A percentile compares a stretch with the other conserved stretches of the same genome.
These are phyloP conservation scores for Cyclotella cryptica DNA, from an alignment of 108 stramenopile genomes.

Conservation along the genomic window DNA sequence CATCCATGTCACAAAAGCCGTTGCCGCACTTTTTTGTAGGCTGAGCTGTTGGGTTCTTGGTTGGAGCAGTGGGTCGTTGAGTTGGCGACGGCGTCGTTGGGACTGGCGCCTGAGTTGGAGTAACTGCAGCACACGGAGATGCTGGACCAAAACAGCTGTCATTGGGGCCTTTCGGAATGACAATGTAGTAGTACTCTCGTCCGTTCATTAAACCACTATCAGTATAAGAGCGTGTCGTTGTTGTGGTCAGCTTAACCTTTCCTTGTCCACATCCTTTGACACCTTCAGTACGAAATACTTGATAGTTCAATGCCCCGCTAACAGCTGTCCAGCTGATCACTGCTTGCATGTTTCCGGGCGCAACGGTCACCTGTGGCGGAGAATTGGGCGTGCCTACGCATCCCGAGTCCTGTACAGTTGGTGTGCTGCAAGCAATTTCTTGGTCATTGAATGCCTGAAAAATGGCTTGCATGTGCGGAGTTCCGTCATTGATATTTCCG, in stretches of 20 bases:
- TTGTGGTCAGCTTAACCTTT: conserved; percentile 18
- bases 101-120: conserved; percentile 8
- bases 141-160: conserved; percentile 18
- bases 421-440: conserved; percentile 35
- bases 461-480: conserved; percentile 41
- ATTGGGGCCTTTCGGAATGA: conserved; percentile 25
- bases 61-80: neutral
- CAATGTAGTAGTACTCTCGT: conserved; percentile 35
- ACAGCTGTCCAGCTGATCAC: conserved; percentile 27
- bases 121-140: conserved; percentile 1
- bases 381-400: conserved; percentile 6
- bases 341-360: conserved; percentile 15
- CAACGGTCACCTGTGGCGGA: conserved; percentile 10
- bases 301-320: conserved; percentile 15
- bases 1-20: conserved; percentile 5
- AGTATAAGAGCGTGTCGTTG: neutral
- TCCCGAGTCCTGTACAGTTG: conserved; percentile 12
- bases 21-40: conserved; percentile 4
- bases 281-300: conserved; percentile 38
- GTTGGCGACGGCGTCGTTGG: conserved; percentile 6
- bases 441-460: conserved; percentile 23
- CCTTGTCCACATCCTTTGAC: conserved; percentile 24
- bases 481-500: conserved; percentile 36
- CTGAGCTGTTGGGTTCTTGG: neutral
- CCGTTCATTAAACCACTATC: conserved; percentile 39